Conservation (phyloP, 2,329 filamentous ascomycete genomes). For the Kalmusia sp. region DNA sequence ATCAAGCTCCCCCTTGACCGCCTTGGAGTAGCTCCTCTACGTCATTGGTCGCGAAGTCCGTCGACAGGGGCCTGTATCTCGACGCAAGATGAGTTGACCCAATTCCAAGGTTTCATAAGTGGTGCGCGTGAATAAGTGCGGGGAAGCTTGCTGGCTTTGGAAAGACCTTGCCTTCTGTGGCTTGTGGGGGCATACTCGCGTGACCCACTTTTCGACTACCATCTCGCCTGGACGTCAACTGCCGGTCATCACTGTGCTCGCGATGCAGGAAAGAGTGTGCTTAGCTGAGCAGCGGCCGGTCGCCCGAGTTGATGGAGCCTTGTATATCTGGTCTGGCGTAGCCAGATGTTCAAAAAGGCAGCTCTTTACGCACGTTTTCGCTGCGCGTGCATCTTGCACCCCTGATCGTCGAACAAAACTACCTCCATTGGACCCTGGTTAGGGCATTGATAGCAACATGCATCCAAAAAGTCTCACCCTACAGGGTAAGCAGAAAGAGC, state of each 20-base stretch:
- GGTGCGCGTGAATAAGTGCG: constrained; percentile 1
- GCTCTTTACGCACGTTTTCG: neutral
- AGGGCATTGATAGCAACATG: neutral
- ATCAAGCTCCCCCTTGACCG: neutral
- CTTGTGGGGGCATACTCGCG: constrained; percentile 4
- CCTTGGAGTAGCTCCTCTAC: neutral
- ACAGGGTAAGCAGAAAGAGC: neutral
- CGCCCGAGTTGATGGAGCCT: neutral
- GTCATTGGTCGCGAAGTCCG: constrained; percentile 1
- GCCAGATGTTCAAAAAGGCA: neutral
- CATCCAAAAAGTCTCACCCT: neutral
- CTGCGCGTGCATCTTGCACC: neutral
- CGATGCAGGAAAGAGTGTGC: neutral
- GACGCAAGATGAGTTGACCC: neutral
- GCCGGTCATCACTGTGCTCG: constrained; percentile 8
- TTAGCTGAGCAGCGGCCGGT: constrained; percentile 6
- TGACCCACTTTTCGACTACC: constrained; percentile 2
- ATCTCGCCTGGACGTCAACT: constrained; percentile 10
- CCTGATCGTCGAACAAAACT: neutral
- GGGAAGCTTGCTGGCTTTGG: constrained; percentile 1
- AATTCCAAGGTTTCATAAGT: neutral
- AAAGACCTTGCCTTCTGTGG: too few species aligned
- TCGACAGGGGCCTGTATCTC: neutral
- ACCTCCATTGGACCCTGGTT: neutral
- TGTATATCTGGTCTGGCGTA: neutral